Conservation (phyloP, 208 protist species). For the Crithidia acanthocephali region DNA sequence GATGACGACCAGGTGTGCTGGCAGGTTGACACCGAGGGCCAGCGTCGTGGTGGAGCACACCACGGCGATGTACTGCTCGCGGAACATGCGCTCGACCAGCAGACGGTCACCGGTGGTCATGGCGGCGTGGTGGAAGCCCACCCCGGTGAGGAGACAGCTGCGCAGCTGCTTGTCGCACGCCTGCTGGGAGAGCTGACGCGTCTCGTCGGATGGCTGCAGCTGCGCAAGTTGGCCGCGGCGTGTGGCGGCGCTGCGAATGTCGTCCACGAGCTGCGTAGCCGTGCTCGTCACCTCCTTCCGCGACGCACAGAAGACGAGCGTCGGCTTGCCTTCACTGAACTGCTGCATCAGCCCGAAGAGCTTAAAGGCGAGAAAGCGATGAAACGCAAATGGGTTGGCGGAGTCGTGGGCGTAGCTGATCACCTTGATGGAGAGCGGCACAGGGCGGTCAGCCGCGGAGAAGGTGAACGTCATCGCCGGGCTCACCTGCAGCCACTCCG, state of each 20-base stretch:
- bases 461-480: constrained; percentile 65
- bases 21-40: constrained; percentile 94
- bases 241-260: constrained; percentile 50
- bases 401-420: constrained; percentile 73
- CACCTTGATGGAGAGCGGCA: constrained; percentile 77
- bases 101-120: constrained; percentile 71
- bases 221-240: constrained; percentile 33
- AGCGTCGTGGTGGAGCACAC: constrained; percentile 94
- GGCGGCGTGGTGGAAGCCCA: constrained; percentile 91
- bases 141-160: constrained; percentile 58
- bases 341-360: constrained; percentile 79
- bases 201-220: constrained; percentile 50
- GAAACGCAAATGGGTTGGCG: constrained; percentile 90
- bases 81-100: constrained; percentile 90
- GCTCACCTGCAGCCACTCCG: constrained; percentile 82
- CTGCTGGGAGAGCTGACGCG: constrained; percentile 29
- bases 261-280: constrained; percentile 62
- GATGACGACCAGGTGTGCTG: constrained; percentile 92
- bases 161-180: constrained; percentile 80
- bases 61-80: constrained; percentile 78
- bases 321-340: constrained; percentile 75
- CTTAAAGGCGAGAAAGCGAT: constrained; percentile 91
- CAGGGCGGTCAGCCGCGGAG: constrained; percentile 70
- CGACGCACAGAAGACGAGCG: constrained; percentile 92
- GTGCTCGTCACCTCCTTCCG: constrained; percentile 75